Conservation (phyloP, 495 filamentous ascomycete species). For the Lasiosphaeria hispida region DNA sequence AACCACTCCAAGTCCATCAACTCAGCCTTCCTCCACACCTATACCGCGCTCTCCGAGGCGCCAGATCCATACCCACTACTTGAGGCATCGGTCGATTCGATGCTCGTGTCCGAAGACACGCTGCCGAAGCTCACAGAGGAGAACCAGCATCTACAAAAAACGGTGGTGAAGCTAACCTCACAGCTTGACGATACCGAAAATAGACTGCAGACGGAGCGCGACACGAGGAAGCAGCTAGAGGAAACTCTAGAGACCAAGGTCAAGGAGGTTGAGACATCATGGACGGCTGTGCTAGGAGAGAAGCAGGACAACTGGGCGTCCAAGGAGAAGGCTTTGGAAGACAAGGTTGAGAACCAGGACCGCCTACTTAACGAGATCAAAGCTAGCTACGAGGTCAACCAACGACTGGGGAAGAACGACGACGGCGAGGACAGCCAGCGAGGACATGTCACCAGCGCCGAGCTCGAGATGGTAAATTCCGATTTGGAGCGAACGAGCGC, state of each 20-base stretch:
- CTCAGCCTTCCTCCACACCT: conserved; percentile 85
- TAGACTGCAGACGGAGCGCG: conserved; percentile 69
- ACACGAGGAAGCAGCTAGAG: conserved; percentile 70
- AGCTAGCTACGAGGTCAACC: conserved; percentile 94
- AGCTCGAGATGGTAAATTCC: conserved; percentile 87
- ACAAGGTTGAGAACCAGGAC: conserved; percentile 93
- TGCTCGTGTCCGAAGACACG: conserved; percentile 85
- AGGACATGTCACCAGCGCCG: conserved; percentile 73
- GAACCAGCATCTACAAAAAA: conserved; percentile 79
- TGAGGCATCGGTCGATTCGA: conserved; percentile 92
- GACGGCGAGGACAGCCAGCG: conserved; percentile 53
- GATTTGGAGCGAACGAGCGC: conserved; percentile 88
- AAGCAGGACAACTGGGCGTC: conserved; percentile 96
- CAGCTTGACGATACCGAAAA: conserved; percentile 86
- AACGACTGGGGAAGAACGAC: conserved; percentile 74
- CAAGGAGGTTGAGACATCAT: conserved; percentile 85
- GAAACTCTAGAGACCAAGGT: conserved; percentile 69
- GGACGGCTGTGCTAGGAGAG: conserved; percentile 88
- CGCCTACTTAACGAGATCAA: conserved; percentile 90
- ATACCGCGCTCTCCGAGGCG: conserved; percentile 89
- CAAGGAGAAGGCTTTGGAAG: conserved; percentile 87
- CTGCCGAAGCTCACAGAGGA: conserved; percentile 83
- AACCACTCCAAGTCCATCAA: conserved; percentile 91
- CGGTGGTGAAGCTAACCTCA: conserved; percentile 75
- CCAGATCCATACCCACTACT: conserved; percentile 96